phyloP scores from a whole-genome alignment of 805 yeast species.

The Wilhelminamyces savonicus region DNA sequence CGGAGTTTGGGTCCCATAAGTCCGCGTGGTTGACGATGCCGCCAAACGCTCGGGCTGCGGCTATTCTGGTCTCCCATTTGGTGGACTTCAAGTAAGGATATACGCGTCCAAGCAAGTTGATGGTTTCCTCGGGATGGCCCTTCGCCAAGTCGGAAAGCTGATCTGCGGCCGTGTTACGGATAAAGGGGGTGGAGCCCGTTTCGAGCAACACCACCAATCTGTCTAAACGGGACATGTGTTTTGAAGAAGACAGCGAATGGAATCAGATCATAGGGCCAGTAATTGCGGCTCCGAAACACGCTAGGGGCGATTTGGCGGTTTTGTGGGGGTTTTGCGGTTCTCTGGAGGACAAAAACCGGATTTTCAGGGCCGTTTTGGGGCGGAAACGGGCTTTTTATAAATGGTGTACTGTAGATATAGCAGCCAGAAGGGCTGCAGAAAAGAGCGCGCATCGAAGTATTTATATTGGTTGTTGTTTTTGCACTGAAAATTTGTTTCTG shows the following conservation, averaged over 20 bases:
- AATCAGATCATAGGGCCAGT: background rate
- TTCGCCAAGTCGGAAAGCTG: slow-evolving; percentile 92
- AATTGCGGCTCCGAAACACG: background rate
- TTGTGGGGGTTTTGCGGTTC: too few species aligned
- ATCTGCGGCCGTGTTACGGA: slow-evolving; percentile 94
- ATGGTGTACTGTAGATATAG: too few species aligned
- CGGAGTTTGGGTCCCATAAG: slow-evolving; percentile 76
- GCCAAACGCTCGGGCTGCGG: slow-evolving; percentile 93
- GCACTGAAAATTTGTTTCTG: too few species aligned
- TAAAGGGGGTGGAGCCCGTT: slow-evolving; percentile 91
- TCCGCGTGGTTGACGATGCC: slow-evolving; percentile 78
- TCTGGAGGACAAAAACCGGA: background rate
- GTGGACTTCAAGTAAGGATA: slow-evolving; percentile 78
- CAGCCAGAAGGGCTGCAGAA: too few species aligned
- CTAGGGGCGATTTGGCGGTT: slow-evolving; percentile 1
- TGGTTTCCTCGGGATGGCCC: slow-evolving; percentile 89
- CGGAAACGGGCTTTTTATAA: slow-evolving; percentile 6
- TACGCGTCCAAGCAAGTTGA: slow-evolving; percentile 77
- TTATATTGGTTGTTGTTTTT: too few species aligned
- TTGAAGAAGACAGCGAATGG: background rate
- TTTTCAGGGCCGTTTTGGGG: slow-evolving; percentile 2
- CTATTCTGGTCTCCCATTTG: slow-evolving; percentile 94
- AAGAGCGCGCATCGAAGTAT: too few species aligned
- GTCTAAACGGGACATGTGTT: slow-evolving; percentile 44
- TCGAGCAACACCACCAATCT: slow-evolving; percentile 62